Evolutionary conservation across 1,284 basidiomycete species (phyloP).

Genomic region (Ceratobasidium sp.): DNA sequence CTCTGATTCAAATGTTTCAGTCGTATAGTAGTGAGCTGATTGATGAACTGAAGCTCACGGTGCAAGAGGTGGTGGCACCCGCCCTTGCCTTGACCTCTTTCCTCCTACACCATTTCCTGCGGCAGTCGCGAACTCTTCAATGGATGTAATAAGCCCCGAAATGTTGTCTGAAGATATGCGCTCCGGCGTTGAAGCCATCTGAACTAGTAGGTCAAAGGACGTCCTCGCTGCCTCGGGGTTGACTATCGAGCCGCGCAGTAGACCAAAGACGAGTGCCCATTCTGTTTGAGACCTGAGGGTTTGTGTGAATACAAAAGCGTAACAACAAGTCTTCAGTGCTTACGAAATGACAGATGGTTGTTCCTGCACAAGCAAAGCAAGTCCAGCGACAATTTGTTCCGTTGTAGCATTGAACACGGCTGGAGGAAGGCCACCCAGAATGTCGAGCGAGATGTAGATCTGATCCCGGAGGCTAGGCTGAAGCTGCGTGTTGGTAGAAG

Average conservation of each 20-base stretch:
- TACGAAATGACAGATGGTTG: slow-evolving; percentile 77
- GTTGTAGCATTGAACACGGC: slow-evolving; percentile 84
- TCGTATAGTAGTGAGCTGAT: slow-evolving; percentile 56
- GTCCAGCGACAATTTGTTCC: slow-evolving; percentile 89
- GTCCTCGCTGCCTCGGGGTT: slow-evolving; percentile 89
- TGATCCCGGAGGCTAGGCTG: slow-evolving; percentile 86
- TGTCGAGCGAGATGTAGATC: slow-evolving; percentile 91
- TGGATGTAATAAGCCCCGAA: slow-evolving; percentile 77
- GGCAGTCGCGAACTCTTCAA: slow-evolving; percentile 87
- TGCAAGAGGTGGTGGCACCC: slow-evolving; percentile 48
- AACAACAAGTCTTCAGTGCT: slow-evolving; percentile 41
- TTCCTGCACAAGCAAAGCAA: slow-evolving; percentile 80
- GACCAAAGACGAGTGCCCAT: slow-evolving; percentile 92
- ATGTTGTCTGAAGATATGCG: slow-evolving; percentile 85
- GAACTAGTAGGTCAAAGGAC: slow-evolving; percentile 80
- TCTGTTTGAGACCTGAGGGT: slow-evolving; percentile 83
- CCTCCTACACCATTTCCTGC: slow-evolving; percentile 72
- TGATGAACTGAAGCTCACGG: slow-evolving; percentile 51
- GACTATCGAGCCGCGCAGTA: slow-evolving; percentile 86
- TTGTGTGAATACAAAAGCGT: slow-evolving; percentile 6
- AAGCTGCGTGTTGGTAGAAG: slow-evolving; percentile 48
- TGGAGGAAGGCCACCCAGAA: slow-evolving; percentile 83
- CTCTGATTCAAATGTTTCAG: slow-evolving; percentile 59
- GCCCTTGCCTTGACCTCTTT: slow-evolving; percentile 56
- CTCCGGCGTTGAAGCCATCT: slow-evolving; percentile 67